phyloP scores from a whole-genome alignment of 306 rosid genomes.

The Prunus campanulata region DNA sequence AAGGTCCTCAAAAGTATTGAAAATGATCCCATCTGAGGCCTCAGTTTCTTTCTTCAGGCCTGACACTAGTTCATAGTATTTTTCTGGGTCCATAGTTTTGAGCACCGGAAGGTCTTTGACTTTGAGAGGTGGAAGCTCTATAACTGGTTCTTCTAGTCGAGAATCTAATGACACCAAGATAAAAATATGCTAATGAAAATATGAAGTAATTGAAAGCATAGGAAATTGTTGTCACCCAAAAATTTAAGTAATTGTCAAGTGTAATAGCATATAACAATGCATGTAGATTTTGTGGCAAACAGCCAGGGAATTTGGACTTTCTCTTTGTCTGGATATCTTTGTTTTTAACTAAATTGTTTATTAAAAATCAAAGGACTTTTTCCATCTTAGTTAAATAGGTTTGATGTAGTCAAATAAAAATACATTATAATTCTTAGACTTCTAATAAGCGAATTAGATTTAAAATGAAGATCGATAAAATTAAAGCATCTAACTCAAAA shows the following conservation, averaged over 20 bases:
- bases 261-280: neutral
- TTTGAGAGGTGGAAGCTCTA: slow-evolving; percentile 12
- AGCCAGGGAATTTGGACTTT: neutral
- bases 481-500: too few relatives aligned
- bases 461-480: too few relatives aligned
- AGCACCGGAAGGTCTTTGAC: slow-evolving; percentile 41
- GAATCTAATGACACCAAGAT: slow-evolving; percentile 10
- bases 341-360: too few relatives aligned
- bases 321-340: neutral
- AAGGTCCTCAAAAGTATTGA: slow-evolving; percentile 48
- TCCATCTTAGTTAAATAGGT: neutral
- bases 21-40: slow-evolving; percentile 46
- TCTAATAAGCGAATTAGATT: too few relatives aligned
- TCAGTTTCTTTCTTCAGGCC: slow-evolving; percentile 23
- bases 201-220: too few relatives aligned
- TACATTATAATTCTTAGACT: neutral
- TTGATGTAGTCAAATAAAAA: neutral
- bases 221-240: neutral
- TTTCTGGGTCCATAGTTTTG: slow-evolving; percentile 16
- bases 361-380: neutral
- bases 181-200: neutral
- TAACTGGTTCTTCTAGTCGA: slow-evolving; percentile 36
- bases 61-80: slow-evolving; percentile 10
- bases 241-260: too few relatives aligned
- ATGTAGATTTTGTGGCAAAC: neutral